Evolutionary conservation across 371 early-diverging fungal species (phyloP), one percentile per base, ranked within the genome.

Genomic region (Fennellomyces sp.): DNA sequence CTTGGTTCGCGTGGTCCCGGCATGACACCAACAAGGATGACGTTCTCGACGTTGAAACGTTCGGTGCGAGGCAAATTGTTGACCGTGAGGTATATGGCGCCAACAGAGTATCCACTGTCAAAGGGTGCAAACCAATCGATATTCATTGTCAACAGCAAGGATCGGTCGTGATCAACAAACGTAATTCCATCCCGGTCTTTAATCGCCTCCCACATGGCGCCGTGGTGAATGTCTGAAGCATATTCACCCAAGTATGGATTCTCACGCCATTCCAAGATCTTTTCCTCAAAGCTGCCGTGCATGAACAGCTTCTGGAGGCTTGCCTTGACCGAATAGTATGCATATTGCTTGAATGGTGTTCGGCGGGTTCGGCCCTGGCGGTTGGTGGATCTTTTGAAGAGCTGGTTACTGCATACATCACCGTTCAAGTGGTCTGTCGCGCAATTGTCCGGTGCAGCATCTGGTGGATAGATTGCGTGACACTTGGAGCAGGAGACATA

Each of bases 41-140:
- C 56, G 42, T 67, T 67, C n/a, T 56, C 45, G 19, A n/a, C 23
- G 25, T 38, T 23, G n/a, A 54, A 55, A n/a, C 56, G 42, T 10
- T 45, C 45, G 1, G 38, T 49, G 0, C 59, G 6, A 23, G 63
- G 59, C 21, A 67, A 25, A 35, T 67, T 67, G 17, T 59, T 54
- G n/a, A 57, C 42, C 2, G 51, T 42, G 0, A 67, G 21, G 21
- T 59, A 62, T 5, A 62, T 62, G 15, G 23, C 56, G 0, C 67
- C 67, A 45, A 6, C 21, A 7, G 59, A 49, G 28, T 62, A 47
- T 1, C 27, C 21, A 23, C 8, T 12, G 7, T 25, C 23, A 27
- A 53, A 67, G 0, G 57, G 42, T 29, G 56, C 31, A 27, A 67
- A 67, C 59, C 63, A 62, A 27, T 67, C 63, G 11, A 55, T 12